Evolutionary conservation across 306 rosid species (phyloP).

Genomic region (Lathyrus aphaca): DNA sequence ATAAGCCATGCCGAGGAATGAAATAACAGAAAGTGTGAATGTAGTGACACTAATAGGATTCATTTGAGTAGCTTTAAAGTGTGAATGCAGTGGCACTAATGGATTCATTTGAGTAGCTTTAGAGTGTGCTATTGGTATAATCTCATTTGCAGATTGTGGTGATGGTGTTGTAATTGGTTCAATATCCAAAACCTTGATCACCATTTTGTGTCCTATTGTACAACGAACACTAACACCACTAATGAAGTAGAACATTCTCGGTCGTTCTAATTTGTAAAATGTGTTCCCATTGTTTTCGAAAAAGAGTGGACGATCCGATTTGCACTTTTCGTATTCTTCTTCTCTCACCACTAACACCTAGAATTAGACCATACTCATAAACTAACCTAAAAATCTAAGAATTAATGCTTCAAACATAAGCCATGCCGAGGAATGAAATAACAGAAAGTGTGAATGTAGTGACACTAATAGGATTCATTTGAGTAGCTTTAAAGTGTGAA

Average conservation of each 20-base stretch:
- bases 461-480: conserved; percentile 24
- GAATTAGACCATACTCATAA: neutral
- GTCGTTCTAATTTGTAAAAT: conserved; percentile 45
- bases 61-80: no score
- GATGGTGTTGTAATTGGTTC: conserved; percentile 40
- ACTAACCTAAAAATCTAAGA: neutral
- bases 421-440: conserved; percentile 9
- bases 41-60: no score
- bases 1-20: conserved; percentile 25
- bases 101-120: conserved; percentile 39
- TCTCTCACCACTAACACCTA: no score
- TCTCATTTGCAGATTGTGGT: conserved; percentile 41
- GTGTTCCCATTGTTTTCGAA: conserved; percentile 70
- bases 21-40: conserved; percentile 28
- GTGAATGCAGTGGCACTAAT: conserved; percentile 27
- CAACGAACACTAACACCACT: conserved; percentile 87
- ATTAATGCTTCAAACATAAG: conserved; percentile 40
- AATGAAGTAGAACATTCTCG: conserved; percentile 81
- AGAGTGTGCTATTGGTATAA: conserved; percentile 5
- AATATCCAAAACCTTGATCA: conserved; percentile 64
- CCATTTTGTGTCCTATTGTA: conserved; percentile 66
- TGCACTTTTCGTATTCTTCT: conserved; percentile 71
- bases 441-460: conserved; percentile 31
- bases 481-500: conserved; percentile 41
- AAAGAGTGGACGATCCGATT: conserved; percentile 58